Evolutionary conservation across 1,284 basidiomycete genomes (phyloP).

Genomic region (Fomitopsis schrenkii): DNA sequence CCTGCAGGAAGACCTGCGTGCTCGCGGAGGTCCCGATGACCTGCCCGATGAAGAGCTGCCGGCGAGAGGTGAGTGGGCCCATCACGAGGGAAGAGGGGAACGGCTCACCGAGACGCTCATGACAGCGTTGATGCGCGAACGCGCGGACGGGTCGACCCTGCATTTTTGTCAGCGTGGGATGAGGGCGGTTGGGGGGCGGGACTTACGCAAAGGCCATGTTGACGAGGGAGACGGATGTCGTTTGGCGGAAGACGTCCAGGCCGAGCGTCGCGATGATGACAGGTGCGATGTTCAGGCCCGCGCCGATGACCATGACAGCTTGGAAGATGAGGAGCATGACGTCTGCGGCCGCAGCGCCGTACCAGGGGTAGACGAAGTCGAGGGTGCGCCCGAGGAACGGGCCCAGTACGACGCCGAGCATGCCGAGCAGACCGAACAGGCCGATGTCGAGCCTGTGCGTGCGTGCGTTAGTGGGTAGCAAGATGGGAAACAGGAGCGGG

Average conservation of each 20-base stretch:
- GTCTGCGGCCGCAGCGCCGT: slow-evolving; percentile 39
- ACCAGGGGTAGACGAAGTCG: slow-evolving; percentile 48
- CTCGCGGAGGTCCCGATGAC: slow-evolving; percentile 51
- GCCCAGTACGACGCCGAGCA: slow-evolving; percentile 40
- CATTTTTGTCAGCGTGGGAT: neutral
- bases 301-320: slow-evolving; percentile 40
- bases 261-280: slow-evolving; percentile 41
- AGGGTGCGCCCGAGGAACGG: slow-evolving; percentile 47
- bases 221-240: slow-evolving; percentile 37
- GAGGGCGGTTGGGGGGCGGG: neutral
- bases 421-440: slow-evolving; percentile 51
- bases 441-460: slow-evolving; percentile 41
- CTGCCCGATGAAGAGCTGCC: slow-evolving; percentile 39
- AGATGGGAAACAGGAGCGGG: neutral
- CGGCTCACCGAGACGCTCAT: slow-evolving; percentile 38
- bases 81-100: slow-evolving; percentile 5
- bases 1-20: slow-evolving; percentile 43
- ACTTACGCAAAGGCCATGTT: slow-evolving; percentile 34
- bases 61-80: neutral
- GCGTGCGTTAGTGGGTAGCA: neutral
- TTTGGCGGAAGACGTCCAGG: slow-evolving; percentile 47
- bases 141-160: slow-evolving; percentile 30
- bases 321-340: slow-evolving; percentile 30
- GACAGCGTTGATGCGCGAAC: slow-evolving; percentile 49
- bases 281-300: slow-evolving; percentile 40